Percentiles rank a stretch among this genome's conserved stretches.
phyloP scores from a whole-genome alignment of 257 asterid species.

The Cynanchum wilfordii region DNA sequence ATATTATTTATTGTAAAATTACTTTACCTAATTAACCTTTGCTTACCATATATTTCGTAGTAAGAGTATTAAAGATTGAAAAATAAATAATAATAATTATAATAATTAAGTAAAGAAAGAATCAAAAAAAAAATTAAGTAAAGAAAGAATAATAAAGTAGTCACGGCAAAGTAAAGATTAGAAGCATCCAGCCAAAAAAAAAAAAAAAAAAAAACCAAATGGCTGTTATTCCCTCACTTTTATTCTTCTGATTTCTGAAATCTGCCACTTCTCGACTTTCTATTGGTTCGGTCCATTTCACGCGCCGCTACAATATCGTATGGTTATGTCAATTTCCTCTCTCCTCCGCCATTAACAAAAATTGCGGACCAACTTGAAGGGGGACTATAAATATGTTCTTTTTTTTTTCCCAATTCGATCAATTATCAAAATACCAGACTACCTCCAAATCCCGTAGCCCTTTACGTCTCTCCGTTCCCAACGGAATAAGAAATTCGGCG shows the following conservation, averaged over 20 bases:
- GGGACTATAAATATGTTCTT: neutral
- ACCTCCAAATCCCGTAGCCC: too few relatives aligned
- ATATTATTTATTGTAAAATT: too few relatives aligned
- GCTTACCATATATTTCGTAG: too few relatives aligned
- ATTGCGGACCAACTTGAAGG: constrained; percentile 5
- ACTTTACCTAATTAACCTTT: too few relatives aligned
- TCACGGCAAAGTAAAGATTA: neutral
- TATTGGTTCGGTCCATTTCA: constrained; percentile 16
- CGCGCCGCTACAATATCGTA: constrained; percentile 1
- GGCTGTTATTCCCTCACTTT: neutral
- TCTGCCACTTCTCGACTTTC: constrained; percentile 17
- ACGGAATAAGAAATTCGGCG: too few relatives aligned
- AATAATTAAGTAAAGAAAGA: too few relatives aligned
- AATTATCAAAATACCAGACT: neutral
- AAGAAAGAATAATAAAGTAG: too few relatives aligned
- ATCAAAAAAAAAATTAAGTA: too few relatives aligned
- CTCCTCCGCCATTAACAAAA: neutral
- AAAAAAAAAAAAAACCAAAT: neutral
- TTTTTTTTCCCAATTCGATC: neutral
- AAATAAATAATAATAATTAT: too few relatives aligned
- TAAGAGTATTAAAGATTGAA: too few relatives aligned
- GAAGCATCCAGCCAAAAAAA: neutral
- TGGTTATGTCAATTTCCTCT: neutral
- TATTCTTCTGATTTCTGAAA: neutral
- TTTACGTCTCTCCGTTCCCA: neutral